phyloP scores from a whole-genome alignment of 2,329 filamentous ascomycete species.

The Alternaria ethzedia region DNA sequence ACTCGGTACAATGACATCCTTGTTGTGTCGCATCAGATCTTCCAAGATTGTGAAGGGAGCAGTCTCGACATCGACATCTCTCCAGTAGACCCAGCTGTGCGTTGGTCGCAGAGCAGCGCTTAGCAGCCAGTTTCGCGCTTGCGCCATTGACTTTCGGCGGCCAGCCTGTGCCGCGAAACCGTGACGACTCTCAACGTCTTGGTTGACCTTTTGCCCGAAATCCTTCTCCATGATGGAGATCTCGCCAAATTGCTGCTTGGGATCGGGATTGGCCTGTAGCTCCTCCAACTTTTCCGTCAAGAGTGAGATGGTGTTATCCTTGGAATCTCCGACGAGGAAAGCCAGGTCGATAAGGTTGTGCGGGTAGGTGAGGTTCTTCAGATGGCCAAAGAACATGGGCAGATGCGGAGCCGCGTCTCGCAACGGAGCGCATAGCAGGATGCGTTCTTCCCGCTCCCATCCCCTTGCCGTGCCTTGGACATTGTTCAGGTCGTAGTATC shows the following conservation, averaged over 20 bases:
- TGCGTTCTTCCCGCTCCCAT: conserved; percentile 95
- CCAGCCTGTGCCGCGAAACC: conserved; percentile 96
- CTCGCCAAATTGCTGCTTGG: conserved; percentile 86
- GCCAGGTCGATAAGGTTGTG: conserved; percentile 96
- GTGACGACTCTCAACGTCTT: conserved; percentile 96
- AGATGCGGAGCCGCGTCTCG: conserved; percentile 92
- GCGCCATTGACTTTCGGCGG: conserved; percentile 94
- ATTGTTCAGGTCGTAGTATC: conserved; percentile 94
- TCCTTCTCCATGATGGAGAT: conserved; percentile 99
- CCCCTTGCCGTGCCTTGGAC: conserved; percentile 90
- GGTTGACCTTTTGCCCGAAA: conserved; percentile 96
- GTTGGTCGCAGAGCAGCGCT: conserved; percentile 92
- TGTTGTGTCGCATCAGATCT: conserved; percentile 98
- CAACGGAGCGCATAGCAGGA: conserved; percentile 91
- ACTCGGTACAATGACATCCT: conserved; percentile 98
- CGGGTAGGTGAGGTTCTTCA: conserved; percentile 95
- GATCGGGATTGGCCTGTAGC: conserved; percentile 80
- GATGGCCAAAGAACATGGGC: conserved; percentile 97
- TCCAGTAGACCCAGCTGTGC: conserved; percentile 99
- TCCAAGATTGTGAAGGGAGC: conserved; percentile 96
- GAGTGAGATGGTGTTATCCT: conserved; percentile 82
- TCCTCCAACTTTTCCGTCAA: conserved; percentile 77
- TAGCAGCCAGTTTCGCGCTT: conserved; percentile 95
- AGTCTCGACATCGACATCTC: conserved; percentile 97
- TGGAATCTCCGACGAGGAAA: conserved; percentile 96